A percentile compares a stretch with the other conserved stretches of the same genome.
These are phyloP conservation scores for Yamadazyma spencermartinsiae DNA, from an alignment of 1,139 yeast species.

Conservation along the genomic window DNA sequence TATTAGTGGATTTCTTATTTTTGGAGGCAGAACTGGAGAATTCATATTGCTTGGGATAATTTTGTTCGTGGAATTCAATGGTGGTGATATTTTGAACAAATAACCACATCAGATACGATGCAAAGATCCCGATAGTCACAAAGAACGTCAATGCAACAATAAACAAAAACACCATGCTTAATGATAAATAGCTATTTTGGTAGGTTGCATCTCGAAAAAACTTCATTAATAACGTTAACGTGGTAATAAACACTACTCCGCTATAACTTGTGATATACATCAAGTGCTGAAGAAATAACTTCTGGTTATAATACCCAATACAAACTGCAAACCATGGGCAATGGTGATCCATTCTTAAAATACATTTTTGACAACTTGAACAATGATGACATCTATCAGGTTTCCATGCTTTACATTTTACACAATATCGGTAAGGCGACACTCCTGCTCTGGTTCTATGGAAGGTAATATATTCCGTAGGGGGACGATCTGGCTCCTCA, in stretches of 20 bases:
- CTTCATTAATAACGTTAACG: slow-evolving; percentile 43
- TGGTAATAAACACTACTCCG: slow-evolving; percentile 38
- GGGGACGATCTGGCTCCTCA: slow-evolving; percentile 14
- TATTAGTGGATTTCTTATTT: slow-evolving; percentile 50
- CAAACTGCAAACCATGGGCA: slow-evolving; percentile 97
- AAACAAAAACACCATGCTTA: slow-evolving; percentile 61
- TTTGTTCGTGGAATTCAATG: slow-evolving; percentile 62
- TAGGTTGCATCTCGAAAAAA: slow-evolving; percentile 50
- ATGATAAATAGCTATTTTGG: slow-evolving; percentile 44
- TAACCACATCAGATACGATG: slow-evolving; percentile 60
- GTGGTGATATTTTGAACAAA: slow-evolving; percentile 71
- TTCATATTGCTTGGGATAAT: slow-evolving; percentile 30
- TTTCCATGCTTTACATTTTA: slow-evolving; percentile 81
- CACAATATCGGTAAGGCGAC: slow-evolving; percentile 33
- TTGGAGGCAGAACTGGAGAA: slow-evolving; percentile 34
- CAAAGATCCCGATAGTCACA: slow-evolving; percentile 61
- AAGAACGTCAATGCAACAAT: slow-evolving; percentile 63
- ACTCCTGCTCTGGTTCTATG: slow-evolving; percentile 16
- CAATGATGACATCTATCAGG: slow-evolving; percentile 96
- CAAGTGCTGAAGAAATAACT: slow-evolving; percentile 61
- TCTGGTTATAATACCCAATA: slow-evolving; percentile 51
- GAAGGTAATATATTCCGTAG: slow-evolving; percentile 14
- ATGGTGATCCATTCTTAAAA: slow-evolving; percentile 83
- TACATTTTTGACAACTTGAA: slow-evolving; percentile 66
- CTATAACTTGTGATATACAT: slow-evolving; percentile 53